These are phyloP conservation scores for Fomitopsis pulvina DNA, from an alignment of 768 basidiomycete species.

Conservation along the genomic window DNA sequence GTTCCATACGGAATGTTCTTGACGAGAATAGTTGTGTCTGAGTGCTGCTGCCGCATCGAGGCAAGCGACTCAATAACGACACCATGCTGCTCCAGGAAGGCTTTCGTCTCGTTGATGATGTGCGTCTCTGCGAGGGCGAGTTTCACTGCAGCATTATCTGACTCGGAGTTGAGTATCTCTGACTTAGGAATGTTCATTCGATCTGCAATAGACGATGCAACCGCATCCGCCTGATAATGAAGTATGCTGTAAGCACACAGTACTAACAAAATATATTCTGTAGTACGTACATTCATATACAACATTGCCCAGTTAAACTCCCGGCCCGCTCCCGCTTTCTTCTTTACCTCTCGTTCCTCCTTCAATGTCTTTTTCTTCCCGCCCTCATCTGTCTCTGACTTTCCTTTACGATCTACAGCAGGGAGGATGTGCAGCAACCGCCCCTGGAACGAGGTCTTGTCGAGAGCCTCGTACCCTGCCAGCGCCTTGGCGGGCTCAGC, in stretches of 20 bases:
- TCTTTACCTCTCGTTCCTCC: conserved; percentile 49
- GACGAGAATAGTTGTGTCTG: conserved; percentile 81
- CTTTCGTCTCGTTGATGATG: conserved; percentile 91
- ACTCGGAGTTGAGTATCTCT: conserved; percentile 82
- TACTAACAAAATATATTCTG: conserved; percentile 19
- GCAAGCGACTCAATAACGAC: conserved; percentile 56
- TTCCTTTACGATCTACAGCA: conserved; percentile 62
- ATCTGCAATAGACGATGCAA: conserved; percentile 83
- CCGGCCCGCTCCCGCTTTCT: conserved; percentile 62
- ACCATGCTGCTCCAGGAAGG: conserved; percentile 77
- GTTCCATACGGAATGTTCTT: conserved; percentile 98
- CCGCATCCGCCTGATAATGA: conserved; percentile 78
- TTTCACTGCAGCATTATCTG: conserved; percentile 81
- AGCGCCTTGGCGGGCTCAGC: conserved; percentile 41
- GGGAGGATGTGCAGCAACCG: conserved; percentile 86
- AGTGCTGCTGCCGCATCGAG: conserved; percentile 34
- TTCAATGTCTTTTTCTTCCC: conserved; percentile 50
- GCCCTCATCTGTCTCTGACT: conserved; percentile 33
- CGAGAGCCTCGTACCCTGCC: conserved; percentile 69
- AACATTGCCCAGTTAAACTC: conserved; percentile 92
- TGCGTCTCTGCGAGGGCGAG: conserved; percentile 95
- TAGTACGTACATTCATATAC: conserved; percentile 89
- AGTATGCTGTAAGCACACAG: conserved; percentile 11
- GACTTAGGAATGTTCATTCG: conserved; percentile 84
- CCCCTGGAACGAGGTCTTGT: conserved; percentile 85